A percentile compares a stretch with the other conserved stretches of the same genome.
Conservation (phyloP, 1,139 yeast species). For the Taphrina wiesneri region DNA sequence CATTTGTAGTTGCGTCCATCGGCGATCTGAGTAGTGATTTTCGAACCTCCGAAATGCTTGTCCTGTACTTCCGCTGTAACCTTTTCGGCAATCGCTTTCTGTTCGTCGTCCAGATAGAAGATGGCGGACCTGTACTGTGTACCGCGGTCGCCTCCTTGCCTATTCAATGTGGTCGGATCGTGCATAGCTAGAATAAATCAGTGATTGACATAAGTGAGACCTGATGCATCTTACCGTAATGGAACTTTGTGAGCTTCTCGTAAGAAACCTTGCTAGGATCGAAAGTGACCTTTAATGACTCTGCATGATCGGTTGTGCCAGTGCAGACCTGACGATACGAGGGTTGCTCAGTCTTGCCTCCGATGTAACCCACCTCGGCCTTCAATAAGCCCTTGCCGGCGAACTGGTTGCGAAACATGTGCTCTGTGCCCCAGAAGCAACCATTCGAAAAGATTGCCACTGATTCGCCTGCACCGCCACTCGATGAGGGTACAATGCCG, state of each 20-base stretch:
- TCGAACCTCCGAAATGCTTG: conserved; percentile 57
- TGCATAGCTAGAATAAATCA: conserved; percentile 55
- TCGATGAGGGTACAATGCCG: conserved; percentile 25
- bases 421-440: conserved; percentile 86
- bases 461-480: conserved; percentile 17
- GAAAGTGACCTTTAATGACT: conserved; percentile 76
- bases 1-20: conserved; percentile 60
- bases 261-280: conserved; percentile 66
- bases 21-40: conserved; percentile 66
- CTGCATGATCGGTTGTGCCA: conserved; percentile 65
- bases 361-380: conserved; percentile 84
- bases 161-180: conserved; percentile 63
- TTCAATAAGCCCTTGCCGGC: conserved; percentile 66
- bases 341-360: conserved; percentile 62
- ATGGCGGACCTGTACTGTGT: conserved; percentile 82
- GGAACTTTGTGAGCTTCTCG: conserved; percentile 71
- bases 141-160: conserved; percentile 83
- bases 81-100: conserved; percentile 50
- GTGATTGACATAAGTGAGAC: not conserved
- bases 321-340: conserved; percentile 73
- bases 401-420: conserved; percentile 71
- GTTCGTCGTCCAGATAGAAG: conserved; percentile 60
- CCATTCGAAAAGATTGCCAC: conserved; percentile 67
- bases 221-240: conserved; percentile 55
- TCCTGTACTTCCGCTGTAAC: conserved; percentile 53